Percentiles rank a stretch among this genome's conserved stretches.
These are phyloP conservation scores for Trametes elegans DNA, from an alignment of 768 basidiomycete genomes.

Conservation along the genomic window DNA sequence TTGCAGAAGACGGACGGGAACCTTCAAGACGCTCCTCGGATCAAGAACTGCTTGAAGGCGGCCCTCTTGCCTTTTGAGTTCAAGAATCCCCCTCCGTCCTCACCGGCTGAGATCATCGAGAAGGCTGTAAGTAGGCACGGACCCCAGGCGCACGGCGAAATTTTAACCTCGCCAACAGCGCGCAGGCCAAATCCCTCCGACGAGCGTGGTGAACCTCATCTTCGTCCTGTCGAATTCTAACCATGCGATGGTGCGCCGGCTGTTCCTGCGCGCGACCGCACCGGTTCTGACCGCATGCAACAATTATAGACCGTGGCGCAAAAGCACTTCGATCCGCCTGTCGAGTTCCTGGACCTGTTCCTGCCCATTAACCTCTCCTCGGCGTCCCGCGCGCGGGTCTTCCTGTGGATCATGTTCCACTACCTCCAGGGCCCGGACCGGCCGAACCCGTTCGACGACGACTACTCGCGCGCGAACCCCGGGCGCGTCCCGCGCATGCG, in stretches of 20 bases:
- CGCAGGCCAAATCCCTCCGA: constrained; percentile 66
- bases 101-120: constrained; percentile 69
- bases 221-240: constrained; percentile 77
- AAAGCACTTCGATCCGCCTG: constrained; percentile 69
- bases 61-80: constrained; percentile 70
- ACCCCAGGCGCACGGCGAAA: constrained; percentile 1
- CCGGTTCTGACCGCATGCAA: background rate
- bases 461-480: constrained; percentile 52
- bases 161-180: constrained; percentile 37
- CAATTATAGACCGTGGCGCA: constrained; percentile 35
- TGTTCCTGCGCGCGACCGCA: background rate
- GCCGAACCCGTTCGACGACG: constrained; percentile 76
- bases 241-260: constrained; percentile 54
- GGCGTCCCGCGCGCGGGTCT: constrained; percentile 68
- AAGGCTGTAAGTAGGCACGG: constrained; percentile 50
- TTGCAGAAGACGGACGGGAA: constrained; percentile 87
- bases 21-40: constrained; percentile 87
- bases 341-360: constrained; percentile 85
- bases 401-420: constrained; percentile 82
- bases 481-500: constrained; percentile 66
- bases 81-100: constrained; percentile 63
- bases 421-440: constrained; percentile 68
- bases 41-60: constrained; percentile 88
- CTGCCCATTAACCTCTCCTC: constrained; percentile 74
- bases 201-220: constrained; percentile 82